A percentile compares a stretch with the other conserved stretches of the same genome.
These are phyloP conservation scores for Cryptococcus sp. DNA, from an alignment of 1,284 basidiomycete genomes.

Conservation along the genomic window DNA sequence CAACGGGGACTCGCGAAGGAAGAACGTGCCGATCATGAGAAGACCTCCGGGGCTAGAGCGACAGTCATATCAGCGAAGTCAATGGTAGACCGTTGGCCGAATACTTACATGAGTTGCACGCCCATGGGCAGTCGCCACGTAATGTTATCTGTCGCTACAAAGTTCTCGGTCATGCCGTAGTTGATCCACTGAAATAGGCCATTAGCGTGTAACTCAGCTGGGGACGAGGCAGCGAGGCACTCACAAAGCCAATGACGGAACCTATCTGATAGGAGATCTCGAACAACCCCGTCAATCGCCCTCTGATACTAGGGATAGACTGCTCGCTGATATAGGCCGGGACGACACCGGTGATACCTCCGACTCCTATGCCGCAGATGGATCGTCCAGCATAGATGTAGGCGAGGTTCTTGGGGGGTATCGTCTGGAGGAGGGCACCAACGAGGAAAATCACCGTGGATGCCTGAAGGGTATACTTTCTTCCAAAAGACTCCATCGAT, in stretches of 20 bases:
- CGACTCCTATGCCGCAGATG: constrained; percentile 46
- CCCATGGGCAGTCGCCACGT: constrained; percentile 59
- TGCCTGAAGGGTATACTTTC: constrained; percentile 33
- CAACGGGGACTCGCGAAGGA: constrained; percentile 58
- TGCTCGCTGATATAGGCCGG: constrained; percentile 50
- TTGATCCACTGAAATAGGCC: constrained; percentile 43
- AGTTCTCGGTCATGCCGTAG: constrained; percentile 56
- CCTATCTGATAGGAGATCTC: constrained; percentile 50
- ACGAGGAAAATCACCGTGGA: constrained; percentile 47
- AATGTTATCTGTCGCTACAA: constrained; percentile 37
- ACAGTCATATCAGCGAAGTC: neutral
- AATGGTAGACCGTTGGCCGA: neutral
- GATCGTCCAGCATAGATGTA: constrained; percentile 48
- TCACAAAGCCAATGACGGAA: constrained; percentile 52
- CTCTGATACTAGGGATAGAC: constrained; percentile 53
- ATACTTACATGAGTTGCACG: constrained; percentile 55
- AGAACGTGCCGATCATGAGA: constrained; percentile 53
- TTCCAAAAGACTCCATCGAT: constrained; percentile 36
- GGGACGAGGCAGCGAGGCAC: constrained; percentile 38
- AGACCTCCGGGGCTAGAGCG: constrained; percentile 53
- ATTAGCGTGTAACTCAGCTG: neutral
- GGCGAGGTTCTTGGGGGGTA: constrained; percentile 28
- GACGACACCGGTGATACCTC: constrained; percentile 31
- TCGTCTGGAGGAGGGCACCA: constrained; percentile 44
- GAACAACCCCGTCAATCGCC: constrained; percentile 58